phyloP scores from a whole-genome alignment of 1,139 yeast genomes.

The Saccharomyces hybrid region DNA sequence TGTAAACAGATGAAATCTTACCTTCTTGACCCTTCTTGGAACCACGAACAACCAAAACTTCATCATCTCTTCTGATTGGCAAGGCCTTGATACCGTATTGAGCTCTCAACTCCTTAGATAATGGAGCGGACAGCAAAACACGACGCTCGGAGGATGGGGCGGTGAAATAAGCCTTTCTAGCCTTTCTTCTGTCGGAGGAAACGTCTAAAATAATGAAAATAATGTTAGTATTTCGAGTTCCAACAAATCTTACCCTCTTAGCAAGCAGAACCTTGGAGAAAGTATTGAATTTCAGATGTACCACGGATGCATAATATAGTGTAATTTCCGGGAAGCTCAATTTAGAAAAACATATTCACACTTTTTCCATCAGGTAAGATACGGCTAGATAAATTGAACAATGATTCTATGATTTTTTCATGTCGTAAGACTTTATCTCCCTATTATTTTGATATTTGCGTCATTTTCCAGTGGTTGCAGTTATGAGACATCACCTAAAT shows the following conservation, averaged over 20 bases:
- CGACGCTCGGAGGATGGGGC: conserved; percentile 98
- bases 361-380: too few relatives aligned
- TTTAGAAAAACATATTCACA: too few relatives aligned
- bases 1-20: conserved; percentile 95
- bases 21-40: conserved; percentile 99
- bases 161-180: conserved; percentile 99
- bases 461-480: too few relatives aligned
- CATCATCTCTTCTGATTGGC: conserved; percentile 98
- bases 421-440: too few relatives aligned
- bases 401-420: too few relatives aligned
- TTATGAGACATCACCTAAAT: too few relatives aligned
- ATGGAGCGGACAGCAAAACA: conserved; percentile 94
- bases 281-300: neutral
- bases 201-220: conserved; percentile 39
- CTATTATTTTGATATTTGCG: too few relatives aligned
- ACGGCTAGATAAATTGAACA: too few relatives aligned
- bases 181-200: conserved; percentile 98
- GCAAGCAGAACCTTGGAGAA: neutral
- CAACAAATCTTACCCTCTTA: neutral
- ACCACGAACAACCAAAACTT: conserved; percentile 94
- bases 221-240: neutral
- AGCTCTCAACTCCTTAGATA: conserved; percentile 97
- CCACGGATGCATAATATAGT: neutral
- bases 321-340: too few relatives aligned
- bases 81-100: conserved; percentile 93